Conservation (phyloP, 1,284 basidiomycete genomes). For the Cryptococcus sp. region DNA sequence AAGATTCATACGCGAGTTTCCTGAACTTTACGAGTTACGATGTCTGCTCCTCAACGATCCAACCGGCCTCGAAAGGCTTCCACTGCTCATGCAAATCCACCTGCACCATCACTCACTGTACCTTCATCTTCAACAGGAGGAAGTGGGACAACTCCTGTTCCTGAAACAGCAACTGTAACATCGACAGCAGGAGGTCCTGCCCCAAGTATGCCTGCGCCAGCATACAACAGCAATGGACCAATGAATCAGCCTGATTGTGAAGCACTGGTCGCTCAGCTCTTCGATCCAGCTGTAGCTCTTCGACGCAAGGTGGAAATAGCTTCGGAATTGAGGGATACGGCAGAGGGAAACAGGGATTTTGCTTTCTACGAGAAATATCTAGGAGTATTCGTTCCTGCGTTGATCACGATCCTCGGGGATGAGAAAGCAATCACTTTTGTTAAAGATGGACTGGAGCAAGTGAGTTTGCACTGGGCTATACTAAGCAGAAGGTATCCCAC, state of each 20-base stretch:
- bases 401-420: constrained; percentile 71
- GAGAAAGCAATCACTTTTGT: constrained; percentile 67
- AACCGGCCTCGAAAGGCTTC: constrained; percentile 38
- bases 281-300: constrained; percentile 17
- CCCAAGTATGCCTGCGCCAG: constrained; percentile 24
- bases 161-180: constrained; percentile 23
- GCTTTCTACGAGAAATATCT: constrained; percentile 64
- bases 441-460: constrained; percentile 72
- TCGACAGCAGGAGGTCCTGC: constrained; percentile 23
- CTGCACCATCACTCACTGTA: constrained; percentile 8
- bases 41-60: constrained; percentile 1
- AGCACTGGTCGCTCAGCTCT: constrained; percentile 35
- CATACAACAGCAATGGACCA: constrained; percentile 29
- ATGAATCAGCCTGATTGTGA: constrained; percentile 40
- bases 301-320: constrained; percentile 46
- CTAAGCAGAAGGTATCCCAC: neutral
- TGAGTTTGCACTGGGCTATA: constrained; percentile 20
- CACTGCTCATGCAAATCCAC: constrained; percentile 19
- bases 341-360: constrained; percentile 75
- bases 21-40: neutral
- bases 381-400: constrained; percentile 61
- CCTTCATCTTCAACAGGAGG: neutral
- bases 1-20: neutral
- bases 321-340: constrained; percentile 76
- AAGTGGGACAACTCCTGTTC: neutral